A percentile compares a stretch with the other conserved stretches of the same genome.
These are phyloP conservation scores for Calocybe indica DNA, from an alignment of 768 basidiomycete species.

Conservation along the genomic window DNA sequence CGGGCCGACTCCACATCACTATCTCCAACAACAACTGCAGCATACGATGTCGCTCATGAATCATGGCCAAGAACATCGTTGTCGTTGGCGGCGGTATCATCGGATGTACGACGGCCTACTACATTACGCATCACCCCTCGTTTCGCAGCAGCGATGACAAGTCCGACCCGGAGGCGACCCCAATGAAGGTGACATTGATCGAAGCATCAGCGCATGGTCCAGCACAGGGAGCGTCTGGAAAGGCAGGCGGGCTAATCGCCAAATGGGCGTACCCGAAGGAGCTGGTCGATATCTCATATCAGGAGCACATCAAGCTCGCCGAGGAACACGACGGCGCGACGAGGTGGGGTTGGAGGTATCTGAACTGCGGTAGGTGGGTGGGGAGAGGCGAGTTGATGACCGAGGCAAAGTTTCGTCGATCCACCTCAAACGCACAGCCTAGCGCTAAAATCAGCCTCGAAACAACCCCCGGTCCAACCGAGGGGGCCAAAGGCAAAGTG, in stretches of 20 bases:
- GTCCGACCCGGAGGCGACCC: too few relatives aligned
- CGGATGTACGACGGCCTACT: slow-evolving; percentile 80
- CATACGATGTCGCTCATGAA: neutral
- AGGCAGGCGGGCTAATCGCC: slow-evolving; percentile 81
- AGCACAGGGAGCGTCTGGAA: slow-evolving; percentile 80
- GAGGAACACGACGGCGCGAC: slow-evolving; percentile 59
- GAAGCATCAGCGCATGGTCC: slow-evolving; percentile 63
- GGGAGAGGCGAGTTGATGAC: slow-evolving; percentile 43
- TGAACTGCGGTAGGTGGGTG: slow-evolving; percentile 69
- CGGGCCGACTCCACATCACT: too few relatives aligned
- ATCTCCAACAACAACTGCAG: neutral
- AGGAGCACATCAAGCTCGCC: slow-evolving; percentile 71
- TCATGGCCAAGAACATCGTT: slow-evolving; percentile 40
- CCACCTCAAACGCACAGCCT: too few relatives aligned
- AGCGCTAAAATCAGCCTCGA: slow-evolving; percentile 30
- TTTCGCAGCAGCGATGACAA: slow-evolving; percentile 32
- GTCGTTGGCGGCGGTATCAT: slow-evolving; percentile 87
- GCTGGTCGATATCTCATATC: slow-evolving; percentile 64
- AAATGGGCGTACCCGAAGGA: slow-evolving; percentile 78
- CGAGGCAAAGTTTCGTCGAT: slow-evolving; percentile 17
- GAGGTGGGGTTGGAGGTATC: slow-evolving; percentile 81
- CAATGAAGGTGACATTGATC: slow-evolving; percentile 45
- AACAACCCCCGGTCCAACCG: slow-evolving; percentile 45
- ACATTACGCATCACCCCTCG: slow-evolving; percentile 54
- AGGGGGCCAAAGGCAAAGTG: slow-evolving; percentile 14